phyloP scores from a whole-genome alignment of 1,284 basidiomycete species.

The Melampsora larici-populina region DNA sequence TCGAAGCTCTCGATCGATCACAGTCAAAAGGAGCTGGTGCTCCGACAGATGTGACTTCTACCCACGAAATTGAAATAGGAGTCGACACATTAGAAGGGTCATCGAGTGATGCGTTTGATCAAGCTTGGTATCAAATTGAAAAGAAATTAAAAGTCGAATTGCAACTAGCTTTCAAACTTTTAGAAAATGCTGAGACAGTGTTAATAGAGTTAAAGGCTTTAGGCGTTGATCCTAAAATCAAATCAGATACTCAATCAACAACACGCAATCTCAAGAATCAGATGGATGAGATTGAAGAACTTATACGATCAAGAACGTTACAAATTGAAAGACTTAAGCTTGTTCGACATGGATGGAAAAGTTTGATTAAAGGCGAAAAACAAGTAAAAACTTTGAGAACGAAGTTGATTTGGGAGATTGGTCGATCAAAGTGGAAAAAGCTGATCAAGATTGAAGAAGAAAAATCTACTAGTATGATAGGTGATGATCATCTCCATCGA shows the following conservation, averaged over 20 bases:
- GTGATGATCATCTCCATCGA: neutral
- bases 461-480: neutral
- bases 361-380: neutral
- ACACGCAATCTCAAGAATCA: neutral
- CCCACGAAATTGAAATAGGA: neutral
- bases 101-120: neutral
- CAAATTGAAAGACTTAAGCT: neutral
- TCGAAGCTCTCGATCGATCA: constrained; percentile 1
- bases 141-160: constrained; percentile 11
- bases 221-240: constrained; percentile 22
- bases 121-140: neutral
- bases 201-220: constrained; percentile 15
- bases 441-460: neutral
- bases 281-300: neutral
- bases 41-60: neutral
- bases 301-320: neutral
- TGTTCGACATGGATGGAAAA: neutral
- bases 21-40: constrained; percentile 21
- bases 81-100: neutral
- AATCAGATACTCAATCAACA: neutral
- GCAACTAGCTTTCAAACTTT: neutral
- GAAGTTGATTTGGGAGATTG: neutral
- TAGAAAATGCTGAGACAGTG: constrained; percentile 1
- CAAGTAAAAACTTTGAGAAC: neutral
- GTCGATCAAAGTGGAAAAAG: neutral